Conservation (phyloP, 352 stramenopile species). For the Globisporangium radiosum region DNA sequence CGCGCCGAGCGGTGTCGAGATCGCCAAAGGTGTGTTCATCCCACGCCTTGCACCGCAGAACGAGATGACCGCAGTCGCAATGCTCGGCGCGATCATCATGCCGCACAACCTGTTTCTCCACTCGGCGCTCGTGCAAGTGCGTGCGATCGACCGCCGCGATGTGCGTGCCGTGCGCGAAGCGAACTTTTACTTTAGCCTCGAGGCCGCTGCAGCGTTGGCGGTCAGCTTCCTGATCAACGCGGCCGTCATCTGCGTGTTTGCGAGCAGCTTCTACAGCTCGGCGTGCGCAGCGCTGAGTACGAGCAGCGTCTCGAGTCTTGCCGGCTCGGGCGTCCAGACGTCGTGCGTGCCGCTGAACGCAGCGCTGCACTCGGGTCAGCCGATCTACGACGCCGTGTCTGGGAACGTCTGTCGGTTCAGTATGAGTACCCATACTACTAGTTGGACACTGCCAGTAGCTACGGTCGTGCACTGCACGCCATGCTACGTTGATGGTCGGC, state of each 20-base stretch:
- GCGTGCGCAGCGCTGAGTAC: slow-evolving; percentile 40
- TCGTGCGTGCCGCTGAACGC: slow-evolving; percentile 51
- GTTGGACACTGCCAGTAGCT: too few species aligned
- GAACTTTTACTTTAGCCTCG: slow-evolving; percentile 85
- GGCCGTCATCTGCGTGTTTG: slow-evolving; percentile 85
- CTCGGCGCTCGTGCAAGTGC: slow-evolving; percentile 68
- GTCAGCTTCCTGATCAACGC: slow-evolving; percentile 91
- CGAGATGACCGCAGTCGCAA: slow-evolving; percentile 4
- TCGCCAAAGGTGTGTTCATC: slow-evolving; percentile 40
- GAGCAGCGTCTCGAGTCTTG: slow-evolving; percentile 46
- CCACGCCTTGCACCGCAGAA: not conserved
- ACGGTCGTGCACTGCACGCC: slow-evolving; percentile 19
- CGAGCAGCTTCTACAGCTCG: slow-evolving; percentile 83
- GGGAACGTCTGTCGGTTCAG: slow-evolving; percentile 34
- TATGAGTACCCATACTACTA: not conserved
- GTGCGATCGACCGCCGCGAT: slow-evolving; percentile 1
- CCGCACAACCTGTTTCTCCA: slow-evolving; percentile 92
- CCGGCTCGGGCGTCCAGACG: slow-evolving; percentile 47
- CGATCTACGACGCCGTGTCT: slow-evolving; percentile 56
- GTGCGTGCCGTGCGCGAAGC: slow-evolving; percentile 37
- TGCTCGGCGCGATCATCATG: slow-evolving; percentile 60
- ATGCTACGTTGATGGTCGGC: slow-evolving; percentile 43
- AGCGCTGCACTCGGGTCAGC: slow-evolving; percentile 36
- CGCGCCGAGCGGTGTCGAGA: slow-evolving; percentile 42
- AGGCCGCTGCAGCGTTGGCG: slow-evolving; percentile 75